These are phyloP conservation scores for Paramyrothecium sp. DNA, from an alignment of 2,329 filamentous ascomycete genomes.

Conservation along the genomic window DNA sequence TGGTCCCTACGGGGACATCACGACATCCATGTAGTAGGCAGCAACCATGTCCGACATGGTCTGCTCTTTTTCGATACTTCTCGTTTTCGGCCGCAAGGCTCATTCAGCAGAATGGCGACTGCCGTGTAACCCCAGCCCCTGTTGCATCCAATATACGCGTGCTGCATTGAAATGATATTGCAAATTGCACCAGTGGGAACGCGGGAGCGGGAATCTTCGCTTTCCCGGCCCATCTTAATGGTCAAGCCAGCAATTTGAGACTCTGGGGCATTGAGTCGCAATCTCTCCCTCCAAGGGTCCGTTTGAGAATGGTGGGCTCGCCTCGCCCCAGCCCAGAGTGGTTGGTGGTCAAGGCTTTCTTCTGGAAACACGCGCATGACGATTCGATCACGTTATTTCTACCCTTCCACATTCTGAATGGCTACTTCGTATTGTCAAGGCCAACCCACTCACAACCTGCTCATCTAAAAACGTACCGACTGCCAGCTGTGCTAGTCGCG, in stretches of 20 bases:
- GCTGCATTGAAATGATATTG: too few relatives aligned
- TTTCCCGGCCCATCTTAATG: too few relatives aligned
- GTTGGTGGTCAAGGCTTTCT: neutral
- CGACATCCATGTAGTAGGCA: neutral
- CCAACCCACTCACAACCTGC: too few relatives aligned
- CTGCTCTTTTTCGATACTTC: neutral
- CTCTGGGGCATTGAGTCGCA: neutral
- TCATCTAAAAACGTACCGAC: too few relatives aligned
- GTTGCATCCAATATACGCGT: too few relatives aligned
- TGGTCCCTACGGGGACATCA: neutral
- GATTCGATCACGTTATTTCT: neutral
- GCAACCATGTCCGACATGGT: neutral
- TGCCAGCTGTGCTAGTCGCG: neutral
- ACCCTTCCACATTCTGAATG: neutral
- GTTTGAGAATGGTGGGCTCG: neutral
- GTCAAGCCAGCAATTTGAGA: too few relatives aligned
- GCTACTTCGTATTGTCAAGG: neutral
- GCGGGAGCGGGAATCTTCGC: neutral
- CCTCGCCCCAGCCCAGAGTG: neutral
- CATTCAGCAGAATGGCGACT: neutral
- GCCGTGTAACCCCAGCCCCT: neutral
- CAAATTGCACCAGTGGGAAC: neutral
- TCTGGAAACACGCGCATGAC: neutral
- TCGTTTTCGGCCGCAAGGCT: neutral
- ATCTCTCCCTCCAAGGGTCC: neutral